Conservation (phyloP, 2,329 filamentous ascomycete species). For the Verruconis gallopava region DNA sequence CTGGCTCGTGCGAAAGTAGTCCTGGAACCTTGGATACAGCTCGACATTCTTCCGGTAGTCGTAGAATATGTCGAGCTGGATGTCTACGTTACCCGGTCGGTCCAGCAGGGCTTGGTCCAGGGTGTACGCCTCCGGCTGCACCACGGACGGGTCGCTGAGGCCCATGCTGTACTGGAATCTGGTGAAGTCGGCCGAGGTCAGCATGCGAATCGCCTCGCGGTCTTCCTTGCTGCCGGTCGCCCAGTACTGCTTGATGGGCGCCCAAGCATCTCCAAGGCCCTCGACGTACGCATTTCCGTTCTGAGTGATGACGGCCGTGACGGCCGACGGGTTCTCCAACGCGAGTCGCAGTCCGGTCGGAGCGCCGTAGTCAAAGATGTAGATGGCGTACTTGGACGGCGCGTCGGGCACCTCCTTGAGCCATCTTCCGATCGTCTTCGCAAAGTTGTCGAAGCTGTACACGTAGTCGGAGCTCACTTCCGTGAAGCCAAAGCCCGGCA, state of each 20-base stretch:
- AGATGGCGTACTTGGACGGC: slow-evolving; percentile 36
- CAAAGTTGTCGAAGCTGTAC: slow-evolving; percentile 43
- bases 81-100: slow-evolving; percentile 36
- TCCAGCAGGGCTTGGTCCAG: slow-evolving; percentile 42
- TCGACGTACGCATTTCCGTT: slow-evolving; percentile 50
- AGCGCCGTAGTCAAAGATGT: slow-evolving; percentile 52
- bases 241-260: slow-evolving; percentile 36
- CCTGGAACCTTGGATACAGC: slow-evolving; percentile 43
- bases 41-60: slow-evolving; percentile 44
- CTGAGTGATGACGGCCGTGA: slow-evolving; percentile 43
- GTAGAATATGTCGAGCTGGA: slow-evolving; percentile 44
- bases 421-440: slow-evolving; percentile 36
- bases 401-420: slow-evolving; percentile 33
- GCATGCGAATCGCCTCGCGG: slow-evolving; percentile 13
- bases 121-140: slow-evolving; percentile 34
- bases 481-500: slow-evolving; percentile 49
- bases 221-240: slow-evolving; percentile 21
- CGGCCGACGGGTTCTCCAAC: slow-evolving; percentile 32
- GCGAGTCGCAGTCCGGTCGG: slow-evolving; percentile 43
- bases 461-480: slow-evolving; percentile 30
- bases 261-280: slow-evolving; percentile 41
- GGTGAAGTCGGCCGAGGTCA: slow-evolving; percentile 14
- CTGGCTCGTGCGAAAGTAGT: slow-evolving; percentile 37
- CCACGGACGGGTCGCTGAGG: slow-evolving; percentile 19
- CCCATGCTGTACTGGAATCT: slow-evolving; percentile 35